phyloP scores from a whole-genome alignment of 169 alveolate genomes.

The Plasmodium gallinaceum region DNA sequence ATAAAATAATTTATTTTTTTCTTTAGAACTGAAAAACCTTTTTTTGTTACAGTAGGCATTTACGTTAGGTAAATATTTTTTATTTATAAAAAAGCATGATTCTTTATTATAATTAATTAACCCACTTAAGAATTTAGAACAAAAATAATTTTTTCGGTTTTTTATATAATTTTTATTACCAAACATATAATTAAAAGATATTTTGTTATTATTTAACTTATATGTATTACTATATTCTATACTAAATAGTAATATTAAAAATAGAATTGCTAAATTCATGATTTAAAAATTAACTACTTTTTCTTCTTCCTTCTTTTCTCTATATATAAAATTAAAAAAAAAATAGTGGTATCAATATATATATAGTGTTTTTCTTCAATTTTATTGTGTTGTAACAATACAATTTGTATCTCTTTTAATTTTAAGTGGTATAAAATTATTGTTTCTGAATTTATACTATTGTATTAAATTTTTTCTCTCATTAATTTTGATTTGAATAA shows the following conservation, averaged over 20 bases:
- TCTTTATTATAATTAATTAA: constrained; percentile 22
- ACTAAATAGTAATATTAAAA: constrained; percentile 7
- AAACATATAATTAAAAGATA: constrained; percentile 55
- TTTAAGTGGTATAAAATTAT: no score
- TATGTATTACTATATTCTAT: constrained; percentile 45
- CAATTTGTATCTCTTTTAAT: no score
- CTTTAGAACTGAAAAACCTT: constrained; percentile 23
- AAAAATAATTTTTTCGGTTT: constrained; percentile 2
- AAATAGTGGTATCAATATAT: no score
- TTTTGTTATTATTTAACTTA: constrained; percentile 10
- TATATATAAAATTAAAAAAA: no score
- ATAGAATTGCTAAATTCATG: constrained; percentile 19
- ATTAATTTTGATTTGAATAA: no score
- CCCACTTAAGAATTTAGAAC: constrained; percentile 19
- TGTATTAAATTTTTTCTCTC: no score
- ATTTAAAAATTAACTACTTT: constrained; percentile 4
- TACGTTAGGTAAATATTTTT: constrained; percentile 1
- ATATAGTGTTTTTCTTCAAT: no score
- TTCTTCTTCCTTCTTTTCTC: neutral
- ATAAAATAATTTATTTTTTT: constrained; percentile 56
- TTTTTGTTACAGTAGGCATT: constrained; percentile 4
- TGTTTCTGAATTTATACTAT: no score
- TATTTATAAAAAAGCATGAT: constrained; percentile 4
- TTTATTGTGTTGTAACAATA: no score
- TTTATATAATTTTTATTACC: constrained; percentile 22